Base-by-base conservation (phyloP, 371 early-diverging fungal genomes). In the Dichotomocladium elegans region DNA sequence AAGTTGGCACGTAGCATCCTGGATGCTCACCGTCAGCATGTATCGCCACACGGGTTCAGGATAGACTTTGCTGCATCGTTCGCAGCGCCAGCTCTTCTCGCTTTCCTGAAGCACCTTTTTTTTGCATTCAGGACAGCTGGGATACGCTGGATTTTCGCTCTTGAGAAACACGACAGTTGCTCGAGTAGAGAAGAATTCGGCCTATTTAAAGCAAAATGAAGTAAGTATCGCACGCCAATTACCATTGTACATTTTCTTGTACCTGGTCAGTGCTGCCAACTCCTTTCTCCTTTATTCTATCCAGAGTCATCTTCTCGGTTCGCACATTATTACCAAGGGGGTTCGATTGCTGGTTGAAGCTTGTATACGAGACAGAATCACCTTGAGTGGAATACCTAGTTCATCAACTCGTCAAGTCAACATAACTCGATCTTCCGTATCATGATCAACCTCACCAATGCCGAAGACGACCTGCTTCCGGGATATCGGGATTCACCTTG, bases 101-200 rank as follows among this genome's bases (percentile, higher is more conserved):
- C 15, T 9, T 24, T 85, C 83, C 35, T 83, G 73, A 14, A 72
- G 69, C 33, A 93, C 82, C 82, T 98, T 98, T 73, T 97, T 98
- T 60, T 81, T 88, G 68, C 98, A 98, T 15, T 73, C 81, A n/a
- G 90, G 92, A 72, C 96, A 98, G 3, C 89, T 88, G 27, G 98
- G 88, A 68, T 96, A 99, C 47, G 75, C 77, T 30, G 81, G 41
- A 53, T 66, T 86, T 26, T 89, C 89, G 41, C 58, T 55, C 40
- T 78, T 77, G 57, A 92, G 77, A 51, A 66, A 88, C 15, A 67
- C 69, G 15, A 94, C 70, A 3, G 86, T 82, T 14, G 74, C 94
- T 41, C 79, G 79, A 24, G 81, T 56, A 10, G 56, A 66, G 60
- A 93, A 89, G 64, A 77, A 91, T 47, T 90, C 93, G 24, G 86